Conservation (phyloP, 306 rosid genomes). For the Trifolium dubium region DNA sequence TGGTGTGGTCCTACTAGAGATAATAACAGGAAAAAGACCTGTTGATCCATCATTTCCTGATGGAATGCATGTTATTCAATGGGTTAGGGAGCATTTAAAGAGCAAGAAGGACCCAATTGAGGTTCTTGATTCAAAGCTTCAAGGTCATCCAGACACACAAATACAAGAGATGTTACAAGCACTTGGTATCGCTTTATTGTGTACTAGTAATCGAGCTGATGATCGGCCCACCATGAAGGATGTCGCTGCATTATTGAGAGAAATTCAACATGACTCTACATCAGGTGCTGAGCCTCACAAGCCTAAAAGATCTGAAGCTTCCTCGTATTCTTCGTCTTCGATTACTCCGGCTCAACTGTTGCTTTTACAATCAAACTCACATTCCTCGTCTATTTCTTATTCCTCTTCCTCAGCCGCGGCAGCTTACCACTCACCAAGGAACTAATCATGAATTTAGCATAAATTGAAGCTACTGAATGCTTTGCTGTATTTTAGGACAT, state of each 20-base stretch:
- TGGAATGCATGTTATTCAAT: conserved; percentile 69
- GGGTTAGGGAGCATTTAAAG: conserved; percentile 78
- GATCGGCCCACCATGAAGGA: conserved; percentile 97
- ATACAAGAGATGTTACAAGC: conserved; percentile 87
- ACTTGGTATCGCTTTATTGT: conserved; percentile 75
- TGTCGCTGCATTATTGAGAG: conserved; percentile 78
- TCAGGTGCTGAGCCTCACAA: conserved; percentile 58
- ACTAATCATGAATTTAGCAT: conserved; percentile 41
- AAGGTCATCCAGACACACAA: conserved; percentile 71
- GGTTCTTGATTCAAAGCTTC: conserved; percentile 76
- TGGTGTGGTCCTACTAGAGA: conserved; percentile 86
- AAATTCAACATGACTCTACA: conserved; percentile 61
- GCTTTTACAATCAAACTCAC: conserved; percentile 63
- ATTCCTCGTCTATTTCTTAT: conserved; percentile 70
- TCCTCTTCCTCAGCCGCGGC: conserved; percentile 59
- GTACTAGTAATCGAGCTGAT: conserved; percentile 72
- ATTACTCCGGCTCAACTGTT: conserved; percentile 64
- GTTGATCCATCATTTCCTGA: conserved; percentile 78
- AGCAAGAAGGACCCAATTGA: conserved; percentile 74
- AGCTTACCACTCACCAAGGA: conserved; percentile 47
- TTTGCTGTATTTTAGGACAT: conserved; percentile 12
- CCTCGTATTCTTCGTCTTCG: conserved; percentile 57
- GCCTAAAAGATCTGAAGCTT: conserved; percentile 48
- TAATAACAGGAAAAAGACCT: conserved; percentile 82
- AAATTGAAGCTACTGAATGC: background rate